phyloP scores from a whole-genome alignment of 257 asterid species.

The Phtheirospermum japonicum region DNA sequence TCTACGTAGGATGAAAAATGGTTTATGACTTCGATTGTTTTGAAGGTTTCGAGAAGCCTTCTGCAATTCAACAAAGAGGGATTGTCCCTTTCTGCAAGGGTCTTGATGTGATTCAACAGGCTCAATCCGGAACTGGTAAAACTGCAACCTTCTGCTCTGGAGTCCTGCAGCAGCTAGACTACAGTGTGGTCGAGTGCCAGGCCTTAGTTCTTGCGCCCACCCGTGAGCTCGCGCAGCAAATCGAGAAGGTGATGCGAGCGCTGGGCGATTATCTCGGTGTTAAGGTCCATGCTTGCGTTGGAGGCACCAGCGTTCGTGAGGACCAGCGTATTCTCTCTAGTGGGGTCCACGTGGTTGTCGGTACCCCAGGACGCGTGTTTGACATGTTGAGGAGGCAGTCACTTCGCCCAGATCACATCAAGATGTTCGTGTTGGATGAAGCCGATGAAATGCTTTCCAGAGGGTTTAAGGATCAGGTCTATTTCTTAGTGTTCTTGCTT shows the following conservation, averaged over 20 bases:
- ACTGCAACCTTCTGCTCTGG: slow-evolving; percentile 57
- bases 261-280: slow-evolving; percentile 48
- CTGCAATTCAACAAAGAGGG: slow-evolving; percentile 51
- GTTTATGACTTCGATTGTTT: neutral
- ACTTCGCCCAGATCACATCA: slow-evolving; percentile 41
- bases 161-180: slow-evolving; percentile 45
- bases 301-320: slow-evolving; percentile 44
- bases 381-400: slow-evolving; percentile 43
- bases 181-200: slow-evolving; percentile 42
- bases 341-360: slow-evolving; percentile 50
- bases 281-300: slow-evolving; percentile 48
- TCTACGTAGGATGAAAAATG: neutral
- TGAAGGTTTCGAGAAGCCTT: slow-evolving; percentile 51
- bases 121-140: slow-evolving; percentile 50
- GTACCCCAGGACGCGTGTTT: slow-evolving; percentile 47
- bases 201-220: slow-evolving; percentile 50
- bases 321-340: slow-evolving; percentile 45
- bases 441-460: slow-evolving; percentile 51
- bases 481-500: neutral
- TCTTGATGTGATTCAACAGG: slow-evolving; percentile 44
- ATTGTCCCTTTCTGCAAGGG: slow-evolving; percentile 51
- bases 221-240: slow-evolving; percentile 46
- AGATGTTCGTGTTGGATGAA: slow-evolving; percentile 48
- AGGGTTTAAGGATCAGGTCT: slow-evolving; percentile 51
- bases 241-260: slow-evolving; percentile 51